These are phyloP conservation scores for Astrothelium subdiscretum DNA, from an alignment of 495 filamentous ascomycete genomes.

Conservation along the genomic window DNA sequence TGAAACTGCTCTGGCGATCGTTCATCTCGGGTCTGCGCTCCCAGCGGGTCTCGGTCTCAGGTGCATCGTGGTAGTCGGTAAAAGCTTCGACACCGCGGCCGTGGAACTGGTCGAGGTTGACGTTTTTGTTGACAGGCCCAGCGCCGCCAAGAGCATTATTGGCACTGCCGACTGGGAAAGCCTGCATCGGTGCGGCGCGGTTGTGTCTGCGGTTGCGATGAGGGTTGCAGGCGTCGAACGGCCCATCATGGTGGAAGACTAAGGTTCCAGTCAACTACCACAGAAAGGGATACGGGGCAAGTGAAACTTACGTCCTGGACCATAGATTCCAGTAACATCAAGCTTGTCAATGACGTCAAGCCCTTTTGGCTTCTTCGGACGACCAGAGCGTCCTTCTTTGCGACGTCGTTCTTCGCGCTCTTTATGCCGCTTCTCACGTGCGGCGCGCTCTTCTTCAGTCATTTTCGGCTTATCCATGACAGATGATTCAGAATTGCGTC, in stretches of 20 bases:
- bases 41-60: constrained; percentile 23
- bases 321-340: constrained; percentile 94
- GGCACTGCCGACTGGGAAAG: constrained; percentile 78
- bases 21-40: constrained; percentile 32
- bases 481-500: constrained; percentile 93
- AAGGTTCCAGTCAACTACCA: background rate
- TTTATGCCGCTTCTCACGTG: constrained; percentile 57
- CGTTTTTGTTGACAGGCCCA: constrained; percentile 69
- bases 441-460: constrained; percentile 42
- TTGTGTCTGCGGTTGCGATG: constrained; percentile 81
- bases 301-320: constrained; percentile 67
- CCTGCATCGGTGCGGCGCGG: constrained; percentile 88
- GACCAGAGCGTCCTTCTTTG: constrained; percentile 33
- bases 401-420: constrained; percentile 52
- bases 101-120: constrained; percentile 75
- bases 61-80: constrained; percentile 48
- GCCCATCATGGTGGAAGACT: constrained; percentile 99
- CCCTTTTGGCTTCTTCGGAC: constrained; percentile 44
- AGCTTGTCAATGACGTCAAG: constrained; percentile 95
- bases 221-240: constrained; percentile 95
- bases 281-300: background rate
- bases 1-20: constrained; percentile 37
- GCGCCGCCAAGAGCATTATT: constrained; percentile 89
- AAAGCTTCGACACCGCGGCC: constrained; percentile 76
- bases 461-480: constrained; percentile 54